These are phyloP conservation scores for Penicillium concentricum DNA, from an alignment of 2,329 filamentous ascomycete genomes.

Conservation along the genomic window DNA sequence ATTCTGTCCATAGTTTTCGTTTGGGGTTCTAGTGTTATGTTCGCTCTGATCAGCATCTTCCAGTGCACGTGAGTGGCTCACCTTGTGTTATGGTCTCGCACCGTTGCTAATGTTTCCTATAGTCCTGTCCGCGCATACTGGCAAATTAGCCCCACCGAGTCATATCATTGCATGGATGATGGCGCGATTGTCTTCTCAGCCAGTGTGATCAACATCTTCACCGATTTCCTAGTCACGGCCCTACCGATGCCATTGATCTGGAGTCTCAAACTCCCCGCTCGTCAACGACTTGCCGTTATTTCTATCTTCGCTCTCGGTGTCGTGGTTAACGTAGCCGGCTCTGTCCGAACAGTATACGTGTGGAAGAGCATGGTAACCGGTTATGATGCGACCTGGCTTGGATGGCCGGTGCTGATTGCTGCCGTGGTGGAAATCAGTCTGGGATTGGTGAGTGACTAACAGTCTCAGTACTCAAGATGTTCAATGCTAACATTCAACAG, in stretches of 20 bases:
- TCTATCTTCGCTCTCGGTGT: slow-evolving; percentile 40
- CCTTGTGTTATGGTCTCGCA: not conserved
- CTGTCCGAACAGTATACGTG: slow-evolving; percentile 36
- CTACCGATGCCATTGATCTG: slow-evolving; percentile 44
- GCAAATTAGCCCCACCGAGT: slow-evolving; percentile 28
- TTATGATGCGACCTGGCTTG: slow-evolving; percentile 37
- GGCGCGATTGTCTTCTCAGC: slow-evolving; percentile 33
- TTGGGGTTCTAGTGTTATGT: slow-evolving; percentile 28
- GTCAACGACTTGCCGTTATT: slow-evolving; percentile 39
- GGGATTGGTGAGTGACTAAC: slow-evolving; percentile 30
- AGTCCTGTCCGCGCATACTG: slow-evolving; percentile 37
- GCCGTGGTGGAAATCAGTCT: slow-evolving; percentile 36
- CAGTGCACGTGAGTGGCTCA: slow-evolving; percentile 41
- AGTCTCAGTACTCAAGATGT: not conserved
- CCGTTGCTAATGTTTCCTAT: slow-evolving; percentile 5
- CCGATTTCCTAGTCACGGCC: slow-evolving; percentile 36
- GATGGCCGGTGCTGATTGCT: slow-evolving; percentile 34
- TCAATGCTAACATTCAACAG: slow-evolving; percentile 16
- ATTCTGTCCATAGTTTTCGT: slow-evolving; percentile 34
- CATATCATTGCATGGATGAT: slow-evolving; percentile 31
- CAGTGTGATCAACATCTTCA: slow-evolving; percentile 40
- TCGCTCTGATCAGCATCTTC: slow-evolving; percentile 37
- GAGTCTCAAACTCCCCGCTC: slow-evolving; percentile 37
- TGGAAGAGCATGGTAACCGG: slow-evolving; percentile 33
- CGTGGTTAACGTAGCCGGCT: slow-evolving; percentile 37